Conservation (phyloP, 2,329 filamentous ascomycete genomes). For the Alternaria conjuncta region DNA sequence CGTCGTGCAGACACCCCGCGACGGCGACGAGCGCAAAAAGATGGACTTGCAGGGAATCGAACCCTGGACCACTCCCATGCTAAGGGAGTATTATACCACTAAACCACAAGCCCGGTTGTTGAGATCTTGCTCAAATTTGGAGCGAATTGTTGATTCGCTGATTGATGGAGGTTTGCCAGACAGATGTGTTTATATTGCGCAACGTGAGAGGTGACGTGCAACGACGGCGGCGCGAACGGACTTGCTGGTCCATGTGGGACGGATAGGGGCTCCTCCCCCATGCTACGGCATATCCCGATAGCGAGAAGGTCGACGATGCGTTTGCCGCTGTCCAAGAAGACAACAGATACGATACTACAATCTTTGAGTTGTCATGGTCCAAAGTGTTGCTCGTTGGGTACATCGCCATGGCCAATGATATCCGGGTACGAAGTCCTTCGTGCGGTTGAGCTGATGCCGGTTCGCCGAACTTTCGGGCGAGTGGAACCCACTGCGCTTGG, state of each 20-base stretch:
- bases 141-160: background rate
- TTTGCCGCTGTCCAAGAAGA: background rate
- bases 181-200: background rate
- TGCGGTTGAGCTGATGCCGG: background rate
- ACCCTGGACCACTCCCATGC: conserved; percentile 16
- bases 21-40: background rate
- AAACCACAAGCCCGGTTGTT: conserved; percentile 11
- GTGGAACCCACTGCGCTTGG: background rate
- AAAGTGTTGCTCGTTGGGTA: background rate
- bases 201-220: fast-evolving
- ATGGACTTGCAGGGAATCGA: conserved; percentile 17
- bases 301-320: background rate
- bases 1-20: background rate
- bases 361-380: background rate
- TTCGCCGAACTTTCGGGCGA: background rate
- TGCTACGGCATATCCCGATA: background rate
- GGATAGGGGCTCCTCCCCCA: background rate
- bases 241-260: background rate
- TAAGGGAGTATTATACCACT: conserved; percentile 15
- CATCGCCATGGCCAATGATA: background rate
- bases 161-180: background rate
- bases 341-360: background rate
- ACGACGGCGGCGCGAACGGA: background rate
- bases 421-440: background rate
- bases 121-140: background rate